phyloP scores from a whole-genome alignment of 345 rosid genomes.

The Rhizophora mangle region DNA sequence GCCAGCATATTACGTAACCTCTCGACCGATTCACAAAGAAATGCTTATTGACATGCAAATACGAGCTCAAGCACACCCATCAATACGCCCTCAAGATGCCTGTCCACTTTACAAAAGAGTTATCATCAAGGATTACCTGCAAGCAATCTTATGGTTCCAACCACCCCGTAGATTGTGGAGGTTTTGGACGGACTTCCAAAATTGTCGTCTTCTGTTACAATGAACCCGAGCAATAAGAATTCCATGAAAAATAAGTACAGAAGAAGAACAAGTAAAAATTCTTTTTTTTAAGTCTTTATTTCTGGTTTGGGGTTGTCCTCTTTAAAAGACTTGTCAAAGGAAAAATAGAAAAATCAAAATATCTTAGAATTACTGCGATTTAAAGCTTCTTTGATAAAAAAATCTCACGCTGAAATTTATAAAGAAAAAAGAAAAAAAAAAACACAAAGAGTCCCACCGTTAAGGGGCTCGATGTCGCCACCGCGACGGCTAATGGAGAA shows the following conservation, averaged over 20 bases:
- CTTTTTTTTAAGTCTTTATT: neutral
- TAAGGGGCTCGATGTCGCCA: constrained; percentile 56
- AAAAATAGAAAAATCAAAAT: neutral
- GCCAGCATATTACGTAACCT: too few species aligned
- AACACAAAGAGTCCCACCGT: constrained; percentile 33
- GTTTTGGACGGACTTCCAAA: constrained; percentile 44
- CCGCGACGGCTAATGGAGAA: constrained; percentile 69
- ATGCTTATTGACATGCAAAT: neutral
- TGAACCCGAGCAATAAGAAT: neutral
- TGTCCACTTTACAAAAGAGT: too few species aligned
- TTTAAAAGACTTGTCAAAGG: too few species aligned
- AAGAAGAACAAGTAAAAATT: too few species aligned
- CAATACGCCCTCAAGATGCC: too few species aligned
- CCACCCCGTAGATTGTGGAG: constrained; percentile 72
- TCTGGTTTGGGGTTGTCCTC: neutral
- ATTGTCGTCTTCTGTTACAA: constrained; percentile 40
- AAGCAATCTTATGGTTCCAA: constrained; percentile 76
- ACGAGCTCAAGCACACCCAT: too few species aligned
- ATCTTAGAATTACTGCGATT: neutral
- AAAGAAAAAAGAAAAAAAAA: neutral
- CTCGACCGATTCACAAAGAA: neutral
- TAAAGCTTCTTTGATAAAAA: neutral
- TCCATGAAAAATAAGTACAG: too few species aligned
- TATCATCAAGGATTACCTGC: constrained; percentile 48
- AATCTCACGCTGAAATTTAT: too few species aligned